phyloP scores from a whole-genome alignment of 202 grass and related monocot genomes.

The Panicum hallii region DNA sequence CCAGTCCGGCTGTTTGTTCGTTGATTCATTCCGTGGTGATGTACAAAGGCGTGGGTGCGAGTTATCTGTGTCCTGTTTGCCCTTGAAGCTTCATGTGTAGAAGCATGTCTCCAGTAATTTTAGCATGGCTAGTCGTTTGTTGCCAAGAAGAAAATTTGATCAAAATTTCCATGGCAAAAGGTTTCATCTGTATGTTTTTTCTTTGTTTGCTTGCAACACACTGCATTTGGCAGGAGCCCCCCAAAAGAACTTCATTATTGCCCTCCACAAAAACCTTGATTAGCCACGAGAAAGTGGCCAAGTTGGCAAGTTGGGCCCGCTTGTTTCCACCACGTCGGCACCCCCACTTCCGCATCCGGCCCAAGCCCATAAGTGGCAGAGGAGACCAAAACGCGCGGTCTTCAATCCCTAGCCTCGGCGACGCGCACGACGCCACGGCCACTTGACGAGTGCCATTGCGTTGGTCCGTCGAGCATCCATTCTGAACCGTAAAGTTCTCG shows the following conservation, averaged over 20 bases:
- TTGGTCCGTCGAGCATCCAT: neutral
- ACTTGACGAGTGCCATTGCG: no score
- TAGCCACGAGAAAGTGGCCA: no score
- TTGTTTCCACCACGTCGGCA: neutral
- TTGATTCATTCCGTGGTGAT: neutral
- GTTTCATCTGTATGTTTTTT: neutral
- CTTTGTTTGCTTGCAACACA: neutral
- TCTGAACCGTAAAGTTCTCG: neutral
- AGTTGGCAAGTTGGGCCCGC: neutral
- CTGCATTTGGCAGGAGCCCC: neutral
- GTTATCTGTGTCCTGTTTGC: neutral
- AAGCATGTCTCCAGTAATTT: neutral
- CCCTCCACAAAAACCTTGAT: no score
- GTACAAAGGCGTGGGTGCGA: neutral
- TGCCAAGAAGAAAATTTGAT: neutral
- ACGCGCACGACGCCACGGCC: no score
- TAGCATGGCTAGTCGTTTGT: neutral
- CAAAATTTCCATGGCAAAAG: neutral
- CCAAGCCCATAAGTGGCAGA: neutral
- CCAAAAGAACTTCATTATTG: no score
- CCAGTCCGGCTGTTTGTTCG: neutral
- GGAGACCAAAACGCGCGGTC: no score
- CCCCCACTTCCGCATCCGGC: neutral
- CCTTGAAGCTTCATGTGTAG: neutral
- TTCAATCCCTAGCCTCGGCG: no score